These are phyloP conservation scores for Tolypocladium amazonense DNA, from an alignment of 2,329 filamentous ascomycete genomes.

Conservation along the genomic window DNA sequence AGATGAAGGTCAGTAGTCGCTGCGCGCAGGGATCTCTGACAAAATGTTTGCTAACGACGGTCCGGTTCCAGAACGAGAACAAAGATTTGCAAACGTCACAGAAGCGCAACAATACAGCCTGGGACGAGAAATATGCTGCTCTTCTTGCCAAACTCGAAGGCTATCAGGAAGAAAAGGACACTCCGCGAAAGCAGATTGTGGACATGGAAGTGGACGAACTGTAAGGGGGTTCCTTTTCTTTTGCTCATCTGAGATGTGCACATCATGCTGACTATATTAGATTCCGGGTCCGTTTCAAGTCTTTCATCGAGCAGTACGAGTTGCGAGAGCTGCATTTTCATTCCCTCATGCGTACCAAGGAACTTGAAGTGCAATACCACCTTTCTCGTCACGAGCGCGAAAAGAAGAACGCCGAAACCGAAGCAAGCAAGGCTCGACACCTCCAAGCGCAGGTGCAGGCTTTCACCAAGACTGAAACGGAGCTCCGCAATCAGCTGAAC, in stretches of 20 bases:
- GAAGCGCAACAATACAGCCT: conserved; percentile 68
- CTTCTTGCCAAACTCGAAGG: conserved; percentile 79
- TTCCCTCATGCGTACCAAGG: conserved; percentile 83
- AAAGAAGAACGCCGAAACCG: conserved; percentile 75
- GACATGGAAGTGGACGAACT: conserved; percentile 85
- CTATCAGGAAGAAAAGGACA: conserved; percentile 78
- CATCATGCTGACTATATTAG: conserved; percentile 28
- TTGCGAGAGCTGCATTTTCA: conserved; percentile 91
- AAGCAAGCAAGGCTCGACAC: conserved; percentile 69
- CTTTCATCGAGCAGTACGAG: conserved; percentile 93
- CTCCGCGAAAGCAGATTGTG: conserved; percentile 66
- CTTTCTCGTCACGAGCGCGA: conserved; percentile 82
- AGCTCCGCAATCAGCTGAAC: conserved; percentile 88
- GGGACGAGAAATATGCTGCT: conserved; percentile 75
- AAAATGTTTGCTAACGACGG: conserved; percentile 11
- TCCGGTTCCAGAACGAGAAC: conserved; percentile 63
- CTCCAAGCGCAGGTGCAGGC: conserved; percentile 87
- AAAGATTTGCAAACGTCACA: conserved; percentile 82
- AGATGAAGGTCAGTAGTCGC: conserved; percentile 65
- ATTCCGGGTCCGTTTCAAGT: conserved; percentile 81
- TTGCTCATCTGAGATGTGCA: neutral
- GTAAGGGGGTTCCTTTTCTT: conserved; percentile 37
- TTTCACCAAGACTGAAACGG: conserved; percentile 91
- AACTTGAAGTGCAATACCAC: conserved; percentile 89
- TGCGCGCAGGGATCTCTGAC: neutral